Conservation (phyloP, 2,329 filamentous ascomycete genomes). For the Raffaelea ambrosiae region DNA sequence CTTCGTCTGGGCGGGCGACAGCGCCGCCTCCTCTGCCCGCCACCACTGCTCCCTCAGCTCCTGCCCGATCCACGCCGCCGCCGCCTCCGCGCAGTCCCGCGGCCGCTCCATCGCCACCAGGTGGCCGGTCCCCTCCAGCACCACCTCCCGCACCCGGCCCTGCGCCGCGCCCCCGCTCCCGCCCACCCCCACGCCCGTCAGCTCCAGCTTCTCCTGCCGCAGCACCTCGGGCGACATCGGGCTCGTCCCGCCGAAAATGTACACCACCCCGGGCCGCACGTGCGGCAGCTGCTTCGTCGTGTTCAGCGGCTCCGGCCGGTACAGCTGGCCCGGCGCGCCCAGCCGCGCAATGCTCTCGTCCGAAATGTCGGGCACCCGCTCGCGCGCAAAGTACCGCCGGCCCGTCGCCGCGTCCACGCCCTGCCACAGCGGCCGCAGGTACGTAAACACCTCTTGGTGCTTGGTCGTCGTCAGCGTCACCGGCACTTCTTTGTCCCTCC, state of each 20-base stretch:
- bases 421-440: constrained; percentile 52
- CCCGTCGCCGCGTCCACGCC: constrained; percentile 27
- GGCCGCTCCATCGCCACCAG: constrained; percentile 78
- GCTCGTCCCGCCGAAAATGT: constrained; percentile 57
- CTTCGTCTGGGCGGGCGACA: constrained; percentile 34
- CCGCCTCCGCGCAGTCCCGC: constrained; percentile 52
- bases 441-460: constrained; percentile 81
- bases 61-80: constrained; percentile 46
- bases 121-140: constrained; percentile 62
- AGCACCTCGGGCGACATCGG: constrained; percentile 42
- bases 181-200: constrained; percentile 57
- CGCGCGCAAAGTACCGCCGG: constrained; percentile 28
- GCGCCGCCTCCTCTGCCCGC: constrained; percentile 47
- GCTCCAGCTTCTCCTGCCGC: constrained; percentile 49
- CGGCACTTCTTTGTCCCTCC: neutral
- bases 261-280: constrained; percentile 58
- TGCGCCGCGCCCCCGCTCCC: constrained; percentile 57
- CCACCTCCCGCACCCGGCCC: constrained; percentile 58
- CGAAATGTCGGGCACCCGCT: constrained; percentile 37
- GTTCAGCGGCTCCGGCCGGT: constrained; percentile 53
- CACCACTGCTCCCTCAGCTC: constrained; percentile 47
- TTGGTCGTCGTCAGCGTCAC: constrained; percentile 73
- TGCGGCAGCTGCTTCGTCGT: constrained; percentile 49
- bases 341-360: constrained; percentile 23
- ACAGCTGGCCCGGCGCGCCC: constrained; percentile 43